These are phyloP conservation scores for Colletotrichum somersetense DNA, from an alignment of 2,329 filamentous ascomycete genomes.

Conservation along the genomic window DNA sequence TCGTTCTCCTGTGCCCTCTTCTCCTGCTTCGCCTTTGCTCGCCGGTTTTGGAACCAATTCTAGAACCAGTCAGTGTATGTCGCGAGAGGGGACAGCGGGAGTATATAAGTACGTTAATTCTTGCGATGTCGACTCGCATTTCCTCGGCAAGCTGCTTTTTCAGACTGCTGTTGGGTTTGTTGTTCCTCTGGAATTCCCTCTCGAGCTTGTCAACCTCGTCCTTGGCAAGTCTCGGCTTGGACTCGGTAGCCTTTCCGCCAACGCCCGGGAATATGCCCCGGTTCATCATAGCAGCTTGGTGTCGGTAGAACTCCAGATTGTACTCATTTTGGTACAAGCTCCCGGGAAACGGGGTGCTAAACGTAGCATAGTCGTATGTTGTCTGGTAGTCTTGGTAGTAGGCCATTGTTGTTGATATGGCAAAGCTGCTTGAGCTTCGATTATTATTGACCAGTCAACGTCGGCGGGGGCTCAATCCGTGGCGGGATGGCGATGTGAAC, in stretches of 20 bases:
- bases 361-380: slow-evolving; percentile 32
- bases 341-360: slow-evolving; percentile 24
- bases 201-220: slow-evolving; percentile 72
- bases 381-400: slow-evolving; percentile 38
- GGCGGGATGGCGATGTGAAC: slow-evolving; percentile 3
- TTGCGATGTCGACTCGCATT: slow-evolving; percentile 72
- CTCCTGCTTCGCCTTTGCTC: slow-evolving; percentile 75
- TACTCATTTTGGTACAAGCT: slow-evolving; percentile 34
- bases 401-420: slow-evolving; percentile 27
- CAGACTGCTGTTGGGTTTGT: slow-evolving; percentile 72
- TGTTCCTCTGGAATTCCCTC: slow-evolving; percentile 72
- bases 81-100: slow-evolving; percentile 34
- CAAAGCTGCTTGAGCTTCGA: slow-evolving; percentile 1
- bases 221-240: slow-evolving; percentile 68
- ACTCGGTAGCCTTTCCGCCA: slow-evolving; percentile 55
- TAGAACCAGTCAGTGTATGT: slow-evolving; percentile 52
- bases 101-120: slow-evolving; percentile 67
- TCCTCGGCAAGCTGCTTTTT: slow-evolving; percentile 72
- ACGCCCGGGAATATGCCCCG: slow-evolving; percentile 20
- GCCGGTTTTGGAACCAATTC: slow-evolving; percentile 79
- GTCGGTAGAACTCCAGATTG: slow-evolving; percentile 12
- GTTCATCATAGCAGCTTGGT: slow-evolving; percentile 42
- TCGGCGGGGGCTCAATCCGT: neutral
- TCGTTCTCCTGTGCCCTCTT: slow-evolving; percentile 67
- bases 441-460: neutral